Percentiles rank a stretch among this genome's conserved stretches.
Evolutionary conservation across 768 basidiomycete genomes (phyloP).

Genomic region (Panaeolus papilionaceus): DNA sequence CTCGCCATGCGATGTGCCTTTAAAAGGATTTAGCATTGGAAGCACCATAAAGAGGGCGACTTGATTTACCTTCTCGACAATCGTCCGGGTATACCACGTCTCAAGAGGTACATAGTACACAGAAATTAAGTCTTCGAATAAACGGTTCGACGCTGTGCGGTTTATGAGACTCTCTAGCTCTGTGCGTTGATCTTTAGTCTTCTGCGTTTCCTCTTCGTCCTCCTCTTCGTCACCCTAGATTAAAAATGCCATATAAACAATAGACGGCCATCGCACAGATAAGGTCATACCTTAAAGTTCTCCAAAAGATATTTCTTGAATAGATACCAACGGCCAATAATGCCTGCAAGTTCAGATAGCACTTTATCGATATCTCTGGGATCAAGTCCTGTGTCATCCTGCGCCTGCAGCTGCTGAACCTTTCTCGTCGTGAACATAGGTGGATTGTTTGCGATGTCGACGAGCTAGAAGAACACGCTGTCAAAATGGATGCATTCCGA

Average conservation of each 20-base stretch:
- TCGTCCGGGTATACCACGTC: constrained; percentile 86
- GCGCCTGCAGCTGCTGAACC: constrained; percentile 25
- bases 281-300: constrained; percentile 60
- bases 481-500: not conserved
- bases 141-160: constrained; percentile 59
- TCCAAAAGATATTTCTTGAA: constrained; percentile 89
- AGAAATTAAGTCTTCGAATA: constrained; percentile 71
- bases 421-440: constrained; percentile 40
- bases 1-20: constrained; percentile 90
- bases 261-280: not conserved
- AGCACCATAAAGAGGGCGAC: not conserved
- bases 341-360: constrained; percentile 86
- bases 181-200: constrained; percentile 15
- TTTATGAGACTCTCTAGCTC: constrained; percentile 29
- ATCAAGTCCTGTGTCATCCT: constrained; percentile 70
- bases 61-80: constrained; percentile 79
- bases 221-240: constrained; percentile 15
- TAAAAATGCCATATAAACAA: not conserved
- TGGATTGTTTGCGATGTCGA: constrained; percentile 52
- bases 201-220: constrained; percentile 15
- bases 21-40: not conserved
- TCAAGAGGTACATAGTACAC: constrained; percentile 91
- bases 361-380: constrained; percentile 92
- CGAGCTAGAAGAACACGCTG: constrained; percentile 40
- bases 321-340: constrained; percentile 91